Base-by-base conservation (phyloP, 805 yeast genomes). In the Candida maris region DNA sequence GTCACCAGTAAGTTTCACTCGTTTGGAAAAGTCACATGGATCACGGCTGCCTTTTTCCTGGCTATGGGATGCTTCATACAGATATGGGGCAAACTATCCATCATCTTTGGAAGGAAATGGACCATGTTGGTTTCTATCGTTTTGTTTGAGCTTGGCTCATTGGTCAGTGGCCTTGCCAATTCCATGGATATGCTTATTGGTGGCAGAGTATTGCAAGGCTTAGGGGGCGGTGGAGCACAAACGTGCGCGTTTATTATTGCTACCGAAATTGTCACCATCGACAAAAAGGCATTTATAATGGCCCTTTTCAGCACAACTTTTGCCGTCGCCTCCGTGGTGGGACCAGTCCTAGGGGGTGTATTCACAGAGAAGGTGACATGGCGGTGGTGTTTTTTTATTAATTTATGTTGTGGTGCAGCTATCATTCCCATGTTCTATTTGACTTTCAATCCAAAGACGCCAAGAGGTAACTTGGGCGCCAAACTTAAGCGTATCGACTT, bases 361-460 rank as follows among this genome's bases (percentile, higher is more conserved):
- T 72, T 82, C 38, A 68, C 84, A 1, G 59, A 70, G 34, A 31
- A 39, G 28, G 75, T 69, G 4, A 61, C 75, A n/a, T 81, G 88
- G 88, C 65, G 88, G 47, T 80, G 87, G 85, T 75, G 84, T 48
- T 82, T 81, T 51, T 82, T 75, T 56, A 65, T 82, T 44, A 81
- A 81, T 55, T 55, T 82, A 27, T 85, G 86, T 5, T 56, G 79
- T 21, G 83, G 84, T 17, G 85, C 79, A 1, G 36, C 65, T 0
- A 71, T 77, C 0, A 50, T 67, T 14, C 50, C 53, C 0, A 44
- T 67, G 6, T 52, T 75, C 13, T 32, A 66, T 3, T 39, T 67
- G 4, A 62, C 68, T 14, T 70, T 73, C 52, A 61, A 66, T 20
- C 78, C 81, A 9, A 75, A 75, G 5, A 56, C 51, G 24, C 68